Percentiles rank a stretch among this genome's conserved stretches.
Conservation (phyloP, 2,329 filamentous ascomycete genomes). For the Lachnellula arida region DNA sequence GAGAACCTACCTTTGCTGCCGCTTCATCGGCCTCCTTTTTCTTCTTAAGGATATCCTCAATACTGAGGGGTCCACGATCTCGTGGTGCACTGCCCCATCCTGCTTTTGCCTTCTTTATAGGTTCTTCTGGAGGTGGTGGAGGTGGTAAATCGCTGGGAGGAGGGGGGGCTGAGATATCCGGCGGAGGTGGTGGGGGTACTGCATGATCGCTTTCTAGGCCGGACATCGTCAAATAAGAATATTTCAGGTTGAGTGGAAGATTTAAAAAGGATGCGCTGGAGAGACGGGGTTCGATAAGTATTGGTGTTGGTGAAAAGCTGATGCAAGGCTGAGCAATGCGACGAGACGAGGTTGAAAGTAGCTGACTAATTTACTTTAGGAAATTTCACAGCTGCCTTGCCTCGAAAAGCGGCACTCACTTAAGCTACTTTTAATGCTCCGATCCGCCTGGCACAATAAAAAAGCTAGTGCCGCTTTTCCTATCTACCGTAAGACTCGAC, state of each 20-base stretch:
- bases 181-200: constrained; percentile 31
- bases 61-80: constrained; percentile 57
- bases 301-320: neutral
- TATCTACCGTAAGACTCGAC: neutral
- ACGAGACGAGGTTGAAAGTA: neutral
- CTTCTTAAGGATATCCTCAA: constrained; percentile 79
- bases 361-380: too few relatives aligned
- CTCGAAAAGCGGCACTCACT: neutral
- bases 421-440: neutral
- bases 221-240: neutral
- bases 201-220: neutral
- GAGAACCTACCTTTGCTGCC: constrained; percentile 60
- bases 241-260: neutral
- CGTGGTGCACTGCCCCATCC: constrained; percentile 42
- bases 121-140: constrained; percentile 41
- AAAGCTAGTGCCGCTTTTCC: neutral
- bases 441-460: neutral
- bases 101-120: constrained; percentile 43
- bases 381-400: too few relatives aligned
- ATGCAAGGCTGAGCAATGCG: constrained; percentile 7
- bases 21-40: constrained; percentile 83
- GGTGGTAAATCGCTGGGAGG: constrained; percentile 29
- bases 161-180: constrained; percentile 27
- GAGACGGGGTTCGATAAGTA: too few relatives aligned
- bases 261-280: too few relatives aligned